These are phyloP conservation scores for Maudiozyma serrabonitensis DNA, from an alignment of 805 yeast genomes.

Conservation along the genomic window DNA sequence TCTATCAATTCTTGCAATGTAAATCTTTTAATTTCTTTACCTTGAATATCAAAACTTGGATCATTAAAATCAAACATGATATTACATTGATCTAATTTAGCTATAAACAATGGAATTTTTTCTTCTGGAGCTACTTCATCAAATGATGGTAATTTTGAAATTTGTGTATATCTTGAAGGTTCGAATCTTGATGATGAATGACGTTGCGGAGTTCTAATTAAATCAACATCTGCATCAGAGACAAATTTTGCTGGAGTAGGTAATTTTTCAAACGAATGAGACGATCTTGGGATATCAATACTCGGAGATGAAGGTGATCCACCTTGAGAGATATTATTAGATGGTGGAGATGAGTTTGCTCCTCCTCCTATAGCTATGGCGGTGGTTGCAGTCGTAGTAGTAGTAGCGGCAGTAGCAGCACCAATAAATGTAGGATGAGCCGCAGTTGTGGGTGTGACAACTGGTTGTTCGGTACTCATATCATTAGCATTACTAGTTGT, in stretches of 20 bases:
- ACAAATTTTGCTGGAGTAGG: conserved; percentile 53
- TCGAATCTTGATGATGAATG: conserved; percentile 90
- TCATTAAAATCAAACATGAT: conserved; percentile 90
- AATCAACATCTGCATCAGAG: conserved; percentile 57
- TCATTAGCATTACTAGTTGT: neutral
- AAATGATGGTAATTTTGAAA: conserved; percentile 70
- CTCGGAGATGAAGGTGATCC: conserved; percentile 4
- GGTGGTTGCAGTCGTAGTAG: neutral
- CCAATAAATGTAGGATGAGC: conserved; percentile 22
- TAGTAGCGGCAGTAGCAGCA: conserved; percentile 11
- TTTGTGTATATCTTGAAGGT: conserved; percentile 56
- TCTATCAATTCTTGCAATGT: conserved; percentile 86
- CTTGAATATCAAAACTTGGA: conserved; percentile 83
- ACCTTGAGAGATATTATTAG: neutral
- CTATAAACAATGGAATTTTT: conserved; percentile 60
- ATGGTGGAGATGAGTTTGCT: neutral
- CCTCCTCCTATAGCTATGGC: no score
- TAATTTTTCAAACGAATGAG: conserved; percentile 47
- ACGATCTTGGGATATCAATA: conserved; percentile 31
- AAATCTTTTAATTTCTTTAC: conserved; percentile 82
- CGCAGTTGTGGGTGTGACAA: neutral
- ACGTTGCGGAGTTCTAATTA: conserved; percentile 77
- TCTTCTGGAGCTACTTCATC: conserved; percentile 83
- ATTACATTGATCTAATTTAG: conserved; percentile 90
- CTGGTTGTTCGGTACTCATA: neutral